Conservation (phyloP, 495 filamentous ascomycete genomes). For the Evernia prunastri region DNA sequence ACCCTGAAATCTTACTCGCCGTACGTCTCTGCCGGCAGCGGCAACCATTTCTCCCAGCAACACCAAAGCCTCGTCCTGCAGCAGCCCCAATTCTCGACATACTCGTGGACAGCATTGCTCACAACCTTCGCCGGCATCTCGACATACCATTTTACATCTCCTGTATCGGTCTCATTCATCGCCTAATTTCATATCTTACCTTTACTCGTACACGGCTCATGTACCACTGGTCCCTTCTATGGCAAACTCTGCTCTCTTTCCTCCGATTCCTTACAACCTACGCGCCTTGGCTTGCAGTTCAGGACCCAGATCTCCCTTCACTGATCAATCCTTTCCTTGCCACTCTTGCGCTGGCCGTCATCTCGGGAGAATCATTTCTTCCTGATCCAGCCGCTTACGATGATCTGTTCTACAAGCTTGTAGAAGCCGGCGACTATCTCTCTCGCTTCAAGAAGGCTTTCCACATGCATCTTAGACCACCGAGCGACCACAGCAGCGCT, state of each 20-base stretch:
- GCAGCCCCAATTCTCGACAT: constrained; percentile 75
- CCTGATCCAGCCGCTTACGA: constrained; percentile 84
- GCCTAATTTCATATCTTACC: constrained; percentile 75
- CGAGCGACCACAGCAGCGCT: constrained; percentile 15
- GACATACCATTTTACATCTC: constrained; percentile 80
- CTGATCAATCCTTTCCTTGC: constrained; percentile 66
- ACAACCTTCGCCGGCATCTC: constrained; percentile 80
- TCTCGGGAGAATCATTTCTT: constrained; percentile 84
- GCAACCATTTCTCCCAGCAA: constrained; percentile 76
- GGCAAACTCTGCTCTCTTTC: constrained; percentile 80
- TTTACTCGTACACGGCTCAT: constrained; percentile 66
- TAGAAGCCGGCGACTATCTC: constrained; percentile 82
- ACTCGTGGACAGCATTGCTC: constrained; percentile 83
- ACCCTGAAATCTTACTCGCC: constrained; percentile 64
- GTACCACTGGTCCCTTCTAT: constrained; percentile 96
- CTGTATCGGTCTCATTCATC: constrained; percentile 67
- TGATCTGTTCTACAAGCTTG: constrained; percentile 95
- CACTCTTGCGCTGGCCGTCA: constrained; percentile 80
- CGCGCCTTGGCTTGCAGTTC: constrained; percentile 59
- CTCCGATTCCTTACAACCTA: constrained; percentile 89
- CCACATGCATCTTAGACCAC: constrained; percentile 24
- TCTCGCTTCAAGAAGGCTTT: constrained; percentile 78
- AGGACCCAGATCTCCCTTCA: constrained; percentile 49
- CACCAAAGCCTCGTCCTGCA: constrained; percentile 61
- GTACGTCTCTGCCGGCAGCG: constrained; percentile 87